Evolutionary conservation across 805 yeast genomes (phyloP), one percentile per base, ranked within the genome.

Genomic region (Candida saitoana): DNA sequence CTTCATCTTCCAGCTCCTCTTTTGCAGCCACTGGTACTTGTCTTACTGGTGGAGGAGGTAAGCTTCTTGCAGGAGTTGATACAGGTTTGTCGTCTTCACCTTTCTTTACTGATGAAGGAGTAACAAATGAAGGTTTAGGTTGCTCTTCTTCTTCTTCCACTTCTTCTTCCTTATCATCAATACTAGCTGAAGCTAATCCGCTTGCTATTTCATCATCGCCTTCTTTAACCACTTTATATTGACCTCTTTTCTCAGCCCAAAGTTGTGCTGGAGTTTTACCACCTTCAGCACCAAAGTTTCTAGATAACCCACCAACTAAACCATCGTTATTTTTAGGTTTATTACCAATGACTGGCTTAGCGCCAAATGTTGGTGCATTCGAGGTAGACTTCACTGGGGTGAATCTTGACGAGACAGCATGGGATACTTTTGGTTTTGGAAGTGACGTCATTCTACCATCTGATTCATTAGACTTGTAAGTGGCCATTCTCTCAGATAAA

Each of bases 231-330:
- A 68, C 65, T 50, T 72, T 76, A 52, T 70, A 79, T 58, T 81
- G 74, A 37, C 88, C 95, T 57, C 83, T 80, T 67, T 82, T 85
- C 59, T 85, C 96, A 18, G 96, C 97, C 97, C 97, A 89, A 20
- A 87, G 55, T 66, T 89, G 96, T 20, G 96, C 96, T 18, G 97
- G 96, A 5, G 96, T 85, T 63, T 87, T 86, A 46, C 96, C 96
- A 46, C 74, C 77, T 47, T 76, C 76, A 41, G 82, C 67, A 47
- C 77, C 93, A 59, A 77, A 83, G 58, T 79, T 73, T 55, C 76
- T 69, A 20, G 78, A 72, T 31, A 87, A 91, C 41, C 81, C 79
- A 36, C 75, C 73, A 3, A 73, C 63, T 45, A 75, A 72, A 19
- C 71, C 71, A 17, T 66, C 63, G 40, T 65, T 73, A 35, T 59